Conservation (phyloP, 805 yeast species). For the Hyphopichia homilentoma region DNA sequence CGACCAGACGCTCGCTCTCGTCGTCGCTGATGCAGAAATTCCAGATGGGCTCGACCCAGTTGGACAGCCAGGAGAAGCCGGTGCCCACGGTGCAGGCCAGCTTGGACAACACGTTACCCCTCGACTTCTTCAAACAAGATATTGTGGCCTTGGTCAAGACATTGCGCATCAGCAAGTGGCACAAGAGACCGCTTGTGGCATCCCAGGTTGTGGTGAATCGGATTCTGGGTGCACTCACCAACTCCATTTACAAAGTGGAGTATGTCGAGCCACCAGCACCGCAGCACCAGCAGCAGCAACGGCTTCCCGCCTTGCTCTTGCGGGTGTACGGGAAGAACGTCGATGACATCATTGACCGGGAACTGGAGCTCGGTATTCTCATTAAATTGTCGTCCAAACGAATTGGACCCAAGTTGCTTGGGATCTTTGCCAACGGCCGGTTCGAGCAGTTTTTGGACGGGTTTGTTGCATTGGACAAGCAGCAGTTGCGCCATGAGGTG, state of each 20-base stretch:
- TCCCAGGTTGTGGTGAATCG: constrained; percentile 52
- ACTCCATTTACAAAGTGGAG: constrained; percentile 76
- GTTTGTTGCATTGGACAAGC: constrained; percentile 70
- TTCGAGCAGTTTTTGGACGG: constrained; percentile 90
- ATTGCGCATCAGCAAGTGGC: constrained; percentile 78
- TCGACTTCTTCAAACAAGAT: constrained; percentile 83
- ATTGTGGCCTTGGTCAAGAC: constrained; percentile 60
- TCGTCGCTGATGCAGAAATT: constrained; percentile 28
- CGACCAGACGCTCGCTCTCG: constrained; percentile 30
- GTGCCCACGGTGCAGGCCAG: constrained; percentile 53
- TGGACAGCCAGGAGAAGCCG: constrained; percentile 25
- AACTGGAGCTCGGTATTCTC: constrained; percentile 68
- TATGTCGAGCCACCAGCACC: too few species aligned
- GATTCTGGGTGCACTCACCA: constrained; percentile 91
- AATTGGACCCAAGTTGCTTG: constrained; percentile 86
- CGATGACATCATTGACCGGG: constrained; percentile 81
- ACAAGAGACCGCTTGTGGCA: constrained; percentile 42
- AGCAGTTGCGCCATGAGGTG: constrained; percentile 70
- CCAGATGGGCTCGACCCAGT: constrained; percentile 21
- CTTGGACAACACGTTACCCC: constrained; percentile 74
- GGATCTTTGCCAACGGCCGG: constrained; percentile 89
- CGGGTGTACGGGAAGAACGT: constrained; percentile 89
- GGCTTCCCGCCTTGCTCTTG: constrained; percentile 61
- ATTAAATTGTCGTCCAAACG: constrained; percentile 68
- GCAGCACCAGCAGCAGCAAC: constrained; percentile 24